A percentile compares a stretch with the other conserved stretches of the same genome.
Evolutionary conservation across 352 stramenopile species (phyloP).

Genomic region (Blastocystis sp.): DNA sequence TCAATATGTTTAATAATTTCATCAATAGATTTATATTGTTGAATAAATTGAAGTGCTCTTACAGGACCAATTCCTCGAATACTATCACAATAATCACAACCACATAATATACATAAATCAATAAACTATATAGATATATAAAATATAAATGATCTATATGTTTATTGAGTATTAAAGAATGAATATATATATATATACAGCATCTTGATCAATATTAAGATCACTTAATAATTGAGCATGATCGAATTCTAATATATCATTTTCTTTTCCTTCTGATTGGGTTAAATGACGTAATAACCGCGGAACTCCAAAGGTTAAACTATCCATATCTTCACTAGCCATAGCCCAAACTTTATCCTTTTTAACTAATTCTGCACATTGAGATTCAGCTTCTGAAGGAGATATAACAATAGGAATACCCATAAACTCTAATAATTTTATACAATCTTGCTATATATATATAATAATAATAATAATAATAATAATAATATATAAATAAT

Average conservation of each 20-base stretch:
- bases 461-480: neutral
- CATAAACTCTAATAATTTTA: conserved; percentile 73
- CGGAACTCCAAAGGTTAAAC: conserved; percentile 84
- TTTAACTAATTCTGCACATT: conserved; percentile 75
- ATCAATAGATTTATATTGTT: conserved; percentile 79
- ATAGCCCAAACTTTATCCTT: conserved; percentile 72
- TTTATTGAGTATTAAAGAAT: too few species aligned
- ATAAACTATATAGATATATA: conserved; percentile 78
- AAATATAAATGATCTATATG: neutral
- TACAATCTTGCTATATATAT: conserved; percentile 58
- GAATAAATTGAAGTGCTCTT: conserved; percentile 82
- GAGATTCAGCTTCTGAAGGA: conserved; percentile 89
- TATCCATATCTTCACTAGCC: conserved; percentile 96
- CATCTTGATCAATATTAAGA: conserved; percentile 65
- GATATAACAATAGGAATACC: conserved; percentile 79
- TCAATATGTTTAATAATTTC: conserved; percentile 69
- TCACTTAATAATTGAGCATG: conserved; percentile 66
- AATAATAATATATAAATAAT: too few species aligned
- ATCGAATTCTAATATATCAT: conserved; percentile 44
- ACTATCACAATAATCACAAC: conserved; percentile 88
- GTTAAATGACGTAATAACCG: conserved; percentile 73
- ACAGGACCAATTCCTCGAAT: conserved; percentile 90
- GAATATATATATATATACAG: conserved; percentile 8
- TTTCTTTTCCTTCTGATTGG: conserved; percentile 40
- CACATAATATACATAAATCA: conserved; percentile 90